A percentile compares a stretch with the other conserved stretches of the same genome.
Evolutionary conservation across 2,329 filamentous ascomycete species (phyloP).

Genomic region (Exserohilum turcica): DNA sequence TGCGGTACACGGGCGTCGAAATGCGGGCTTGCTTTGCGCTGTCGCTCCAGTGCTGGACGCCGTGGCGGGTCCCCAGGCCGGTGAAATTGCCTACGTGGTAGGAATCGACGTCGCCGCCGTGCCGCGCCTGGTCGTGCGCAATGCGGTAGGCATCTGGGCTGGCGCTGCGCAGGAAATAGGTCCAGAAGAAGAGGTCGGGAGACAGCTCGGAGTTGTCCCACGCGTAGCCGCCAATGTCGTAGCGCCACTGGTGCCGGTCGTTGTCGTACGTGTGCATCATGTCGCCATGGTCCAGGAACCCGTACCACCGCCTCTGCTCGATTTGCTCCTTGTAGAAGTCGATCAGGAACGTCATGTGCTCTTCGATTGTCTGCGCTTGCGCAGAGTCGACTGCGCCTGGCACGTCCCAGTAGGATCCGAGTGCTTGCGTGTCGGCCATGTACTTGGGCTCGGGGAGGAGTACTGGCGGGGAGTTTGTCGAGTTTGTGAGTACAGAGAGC

Average conservation of each 20-base stretch:
- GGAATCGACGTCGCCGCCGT: slow-evolving; percentile 66
- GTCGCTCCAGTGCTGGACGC: slow-evolving; percentile 66
- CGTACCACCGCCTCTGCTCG: slow-evolving; percentile 65
- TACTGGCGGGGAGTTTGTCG: slow-evolving; percentile 60
- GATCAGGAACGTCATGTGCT: slow-evolving; percentile 61
- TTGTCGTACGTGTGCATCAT: slow-evolving; percentile 67
- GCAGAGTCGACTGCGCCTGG: slow-evolving; percentile 44
- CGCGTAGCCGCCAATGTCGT: slow-evolving; percentile 67
- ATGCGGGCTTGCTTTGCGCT: slow-evolving; percentile 67
- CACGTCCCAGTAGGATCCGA: slow-evolving; percentile 62
- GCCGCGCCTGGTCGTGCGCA: slow-evolving; percentile 63
- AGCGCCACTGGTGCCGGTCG: slow-evolving; percentile 65
- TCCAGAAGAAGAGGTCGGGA: slow-evolving; percentile 67
- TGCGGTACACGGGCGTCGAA: slow-evolving; percentile 62
- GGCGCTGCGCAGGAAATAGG: slow-evolving; percentile 65
- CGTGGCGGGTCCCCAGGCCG: slow-evolving; percentile 66
- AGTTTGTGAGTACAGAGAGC: slow-evolving; percentile 52
- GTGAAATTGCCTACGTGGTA: slow-evolving; percentile 65
- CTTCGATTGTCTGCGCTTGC: slow-evolving; percentile 51
- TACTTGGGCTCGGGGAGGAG: slow-evolving; percentile 56
- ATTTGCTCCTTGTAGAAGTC: slow-evolving; percentile 62
- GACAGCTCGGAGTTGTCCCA: slow-evolving; percentile 71
- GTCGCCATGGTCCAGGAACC: slow-evolving; percentile 67
- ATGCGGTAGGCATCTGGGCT: slow-evolving; percentile 63
- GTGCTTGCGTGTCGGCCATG: slow-evolving; percentile 58